phyloP scores from a whole-genome alignment of 192 early-diverging fungal species.

The Geranomyces michiganensis region DNA sequence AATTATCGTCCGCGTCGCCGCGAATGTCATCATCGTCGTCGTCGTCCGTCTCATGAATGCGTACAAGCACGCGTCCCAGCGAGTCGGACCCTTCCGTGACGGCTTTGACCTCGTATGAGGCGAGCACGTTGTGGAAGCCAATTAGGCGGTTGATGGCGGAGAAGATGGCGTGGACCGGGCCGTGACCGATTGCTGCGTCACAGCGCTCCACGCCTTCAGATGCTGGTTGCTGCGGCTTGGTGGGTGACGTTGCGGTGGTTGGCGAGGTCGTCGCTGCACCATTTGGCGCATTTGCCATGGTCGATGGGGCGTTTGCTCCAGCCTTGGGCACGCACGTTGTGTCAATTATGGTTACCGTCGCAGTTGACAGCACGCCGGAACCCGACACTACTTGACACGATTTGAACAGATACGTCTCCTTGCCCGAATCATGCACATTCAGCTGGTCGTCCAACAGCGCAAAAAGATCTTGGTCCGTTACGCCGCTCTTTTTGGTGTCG shows the following conservation, averaged over 20 bases:
- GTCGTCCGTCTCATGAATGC: constrained; percentile 51
- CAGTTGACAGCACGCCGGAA: constrained; percentile 72
- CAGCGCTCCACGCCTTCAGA: constrained; percentile 41
- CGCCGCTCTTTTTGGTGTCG: constrained; percentile 79
- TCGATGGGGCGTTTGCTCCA: not conserved
- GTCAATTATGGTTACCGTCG: constrained; percentile 78
- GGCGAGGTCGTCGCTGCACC: not conserved
- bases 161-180: constrained; percentile 90
- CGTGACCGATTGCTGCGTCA: constrained; percentile 84
- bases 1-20: not conserved
- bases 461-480: constrained; percentile 87
- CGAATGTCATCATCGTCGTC: constrained; percentile 17
- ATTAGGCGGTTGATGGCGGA: constrained; percentile 86
- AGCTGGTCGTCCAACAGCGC: constrained; percentile 83
- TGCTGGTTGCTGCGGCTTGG: not conserved
- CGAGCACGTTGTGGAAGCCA: constrained; percentile 71
- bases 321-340: constrained; percentile 28
- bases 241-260: not conserved
- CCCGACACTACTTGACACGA: constrained; percentile 81
- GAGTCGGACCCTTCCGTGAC: constrained; percentile 87
- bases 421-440: constrained; percentile 46
- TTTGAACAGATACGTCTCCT: constrained; percentile 64
- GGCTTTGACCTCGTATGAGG: constrained; percentile 84
- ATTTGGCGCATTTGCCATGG: too few relatives aligned
- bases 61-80: constrained; percentile 81